Evolutionary conservation across 106 monocot genomes (phyloP), one percentile per base, ranked within the genome.

Genomic region (Acorus calamus): DNA sequence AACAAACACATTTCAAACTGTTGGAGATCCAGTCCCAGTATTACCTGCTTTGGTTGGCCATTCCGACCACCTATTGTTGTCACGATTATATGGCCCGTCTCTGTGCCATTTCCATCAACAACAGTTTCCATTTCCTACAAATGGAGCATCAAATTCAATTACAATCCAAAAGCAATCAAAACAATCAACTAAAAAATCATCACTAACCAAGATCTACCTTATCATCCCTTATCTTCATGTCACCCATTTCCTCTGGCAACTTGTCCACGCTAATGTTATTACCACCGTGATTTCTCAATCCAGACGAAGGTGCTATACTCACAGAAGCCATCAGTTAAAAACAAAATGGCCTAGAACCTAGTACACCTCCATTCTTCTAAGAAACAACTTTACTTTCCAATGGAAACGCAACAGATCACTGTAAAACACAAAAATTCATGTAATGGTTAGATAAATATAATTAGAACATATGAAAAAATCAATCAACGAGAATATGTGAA

Each of bases 171-270:
- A 13, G 1, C 4, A 13, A 4, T 4, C 50, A 59, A 9, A 5
- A 7, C 41, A 5, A 43, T 28, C 28, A 28, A 28, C 28, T 28
- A 28, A 28, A 28, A 28, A 28, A 28, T 28, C 28, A 28, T 28
- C 1, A 28, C 28, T 28, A 28, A 28, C 0, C 28, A 28, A 28
- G 28, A 28, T 28, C 8, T 75, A 75, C 75, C 75, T 75, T 75
- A 43, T 75, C 75, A 63, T 75, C 75, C 57, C 56, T 75, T 12
- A 75, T 75, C 57, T 75, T 75, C 68, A 75, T 68, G 42, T 75
- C 75, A 68, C 56, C 56, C 68, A 75, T 62, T 53, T 75, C 75
- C 42, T 75, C 75, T 10, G 48, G 75, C 47, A 75, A 49, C 56
- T 49, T 62, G 44, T 75, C 75, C 42, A 57, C 63, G 11, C 49